Percentiles rank a stretch among this genome's conserved stretches.
phyloP scores from a whole-genome alignment of 768 basidiomycete species.

The Pulveroboletus frians region DNA sequence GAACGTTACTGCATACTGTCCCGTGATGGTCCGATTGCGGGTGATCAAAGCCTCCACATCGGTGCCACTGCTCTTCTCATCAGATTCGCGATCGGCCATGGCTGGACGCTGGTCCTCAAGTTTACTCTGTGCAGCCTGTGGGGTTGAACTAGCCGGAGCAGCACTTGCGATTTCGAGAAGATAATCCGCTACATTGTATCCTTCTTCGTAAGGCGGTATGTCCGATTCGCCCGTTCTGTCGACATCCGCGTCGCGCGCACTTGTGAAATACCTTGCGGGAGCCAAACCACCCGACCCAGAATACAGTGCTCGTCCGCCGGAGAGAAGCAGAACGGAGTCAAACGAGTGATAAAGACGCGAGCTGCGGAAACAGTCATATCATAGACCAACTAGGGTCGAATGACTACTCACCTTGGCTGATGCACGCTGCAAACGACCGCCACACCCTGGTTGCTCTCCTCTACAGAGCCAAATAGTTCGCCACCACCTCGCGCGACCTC shows the following conservation, averaged over 20 bases:
- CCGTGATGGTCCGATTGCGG: slow-evolving; percentile 14
- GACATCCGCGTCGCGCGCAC: slow-evolving; percentile 19
- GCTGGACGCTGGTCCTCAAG: background rate
- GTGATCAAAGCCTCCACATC: slow-evolving; percentile 20
- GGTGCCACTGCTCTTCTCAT: slow-evolving; percentile 10
- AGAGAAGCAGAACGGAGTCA: slow-evolving; percentile 72
- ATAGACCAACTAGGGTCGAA: background rate
- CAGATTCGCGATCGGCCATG: slow-evolving; percentile 1
- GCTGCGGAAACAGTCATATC: slow-evolving; percentile 29
- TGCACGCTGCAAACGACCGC: slow-evolving; percentile 86
- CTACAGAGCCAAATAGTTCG: slow-evolving; percentile 17
- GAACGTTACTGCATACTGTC: slow-evolving; percentile 66
- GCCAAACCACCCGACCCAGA: slow-evolving; percentile 68
- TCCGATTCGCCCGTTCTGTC: slow-evolving; percentile 33
- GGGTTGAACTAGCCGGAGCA: slow-evolving; percentile 46
- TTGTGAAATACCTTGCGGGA: slow-evolving; percentile 64
- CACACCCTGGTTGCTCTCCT: slow-evolving; percentile 50
- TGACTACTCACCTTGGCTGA: slow-evolving; percentile 61
- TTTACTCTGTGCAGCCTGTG: slow-evolving; percentile 4
- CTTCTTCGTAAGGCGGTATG: slow-evolving; percentile 56
- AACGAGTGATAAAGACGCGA: slow-evolving; percentile 84
- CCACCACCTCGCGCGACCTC: slow-evolving; percentile 56
- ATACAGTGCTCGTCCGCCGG: slow-evolving; percentile 75
- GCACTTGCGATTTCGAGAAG: slow-evolving; percentile 83
- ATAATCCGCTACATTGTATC: slow-evolving; percentile 92